These are phyloP conservation scores for Aspergillus indologenus DNA, from an alignment of 495 filamentous ascomycete genomes.

Conservation along the genomic window DNA sequence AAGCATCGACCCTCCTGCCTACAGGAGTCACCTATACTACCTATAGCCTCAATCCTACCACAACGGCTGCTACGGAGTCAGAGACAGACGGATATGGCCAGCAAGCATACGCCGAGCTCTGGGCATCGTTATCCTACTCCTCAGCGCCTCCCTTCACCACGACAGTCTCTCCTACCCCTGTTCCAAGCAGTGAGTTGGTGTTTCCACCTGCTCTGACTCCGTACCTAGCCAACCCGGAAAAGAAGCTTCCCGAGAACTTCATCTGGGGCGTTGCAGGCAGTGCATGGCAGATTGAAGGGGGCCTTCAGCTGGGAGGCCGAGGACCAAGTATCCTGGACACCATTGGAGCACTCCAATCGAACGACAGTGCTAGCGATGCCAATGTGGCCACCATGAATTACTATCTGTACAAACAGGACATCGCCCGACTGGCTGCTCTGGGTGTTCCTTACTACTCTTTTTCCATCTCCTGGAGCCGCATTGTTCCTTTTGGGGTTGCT, in stretches of 20 bases:
- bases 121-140: constrained; percentile 29
- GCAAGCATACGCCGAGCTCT: constrained; percentile 35
- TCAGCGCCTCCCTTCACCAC: constrained; percentile 30
- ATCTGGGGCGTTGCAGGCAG: constrained; percentile 51
- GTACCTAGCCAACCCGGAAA: constrained; percentile 24
- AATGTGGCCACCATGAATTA: constrained; percentile 48
- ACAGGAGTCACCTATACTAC: constrained; percentile 7
- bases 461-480: constrained; percentile 44
- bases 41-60: constrained; percentile 2
- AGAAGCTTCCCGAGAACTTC: constrained; percentile 43
- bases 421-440: constrained; percentile 45
- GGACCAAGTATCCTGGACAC: constrained; percentile 36
- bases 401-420: constrained; percentile 52
- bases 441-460: constrained; percentile 50
- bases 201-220: constrained; percentile 34
- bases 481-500: constrained; percentile 41
- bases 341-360: constrained; percentile 18
- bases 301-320: constrained; percentile 41
- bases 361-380: constrained; percentile 11
- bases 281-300: constrained; percentile 50
- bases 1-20: constrained; percentile 8
- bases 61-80: background rate
- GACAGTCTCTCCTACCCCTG: constrained; percentile 32
- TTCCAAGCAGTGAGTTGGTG: constrained; percentile 34
- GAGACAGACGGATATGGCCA: constrained; percentile 29